Base-by-base conservation (phyloP, 768 basidiomycete genomes). In the Gymnopilus dilepis region DNA sequence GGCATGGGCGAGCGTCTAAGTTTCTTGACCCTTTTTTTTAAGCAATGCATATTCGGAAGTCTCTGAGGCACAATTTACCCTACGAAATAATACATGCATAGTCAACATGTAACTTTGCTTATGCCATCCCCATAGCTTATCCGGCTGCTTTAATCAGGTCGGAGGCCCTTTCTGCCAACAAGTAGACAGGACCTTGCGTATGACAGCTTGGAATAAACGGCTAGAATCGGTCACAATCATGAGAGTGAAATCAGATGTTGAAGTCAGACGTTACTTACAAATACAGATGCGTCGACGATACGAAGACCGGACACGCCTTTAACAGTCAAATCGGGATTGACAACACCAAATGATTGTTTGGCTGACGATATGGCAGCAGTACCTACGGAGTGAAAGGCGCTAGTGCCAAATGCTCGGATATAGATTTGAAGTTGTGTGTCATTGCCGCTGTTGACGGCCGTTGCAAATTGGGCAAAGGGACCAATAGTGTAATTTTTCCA, bases 121-220 rank as follows among this genome's bases (percentile, higher is more conserved):
- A 42, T 42, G n/a, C 19, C 17, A 42, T 5, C 19, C 7, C 13
- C 2, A 19, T 11, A 12, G 3, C 22, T 31, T 31, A 54, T n/a
- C 52, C 52, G 3, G 52, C 28, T 4, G 34, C 52, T 34, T 57
- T 59, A 69, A 77, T 76, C 17, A 77, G 45, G 48, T 77, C 74
- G 6, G 74, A 66, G 5, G 73, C 75, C 3, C 74, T 59, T 58
- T 77, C 75, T 0, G 76, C 73, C 19, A 76, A 50, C 17, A 73
- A 56, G 58, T 76, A 76, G 0, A 73, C 67, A 11, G 75, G 61
- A 6, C 69, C 75, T 56, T 77, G 75, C 1, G 74, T 69, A 43
- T 77, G 72, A 19, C 58, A 50, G 12, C 47, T 50, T n/a, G 47
- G 47, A 7, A 50, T 50, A 19, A 50, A 50, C 11, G 47, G 47